These are phyloP conservation scores for Austroboletus niveus DNA, from an alignment of 1,284 basidiomycete species.

Conservation along the genomic window DNA sequence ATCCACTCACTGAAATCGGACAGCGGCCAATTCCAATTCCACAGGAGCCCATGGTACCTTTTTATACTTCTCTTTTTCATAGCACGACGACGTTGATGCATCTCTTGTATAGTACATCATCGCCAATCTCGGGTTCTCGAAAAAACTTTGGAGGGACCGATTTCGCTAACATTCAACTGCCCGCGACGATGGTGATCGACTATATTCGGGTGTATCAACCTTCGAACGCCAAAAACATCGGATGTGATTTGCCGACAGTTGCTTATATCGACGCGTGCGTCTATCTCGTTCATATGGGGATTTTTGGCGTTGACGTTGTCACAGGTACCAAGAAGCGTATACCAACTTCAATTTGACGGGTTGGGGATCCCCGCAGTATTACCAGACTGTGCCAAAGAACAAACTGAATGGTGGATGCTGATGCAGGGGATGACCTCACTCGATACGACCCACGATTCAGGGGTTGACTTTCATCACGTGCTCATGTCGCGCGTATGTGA, in stretches of 20 bases:
- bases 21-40: constrained; percentile 49
- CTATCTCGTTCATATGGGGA: neutral
- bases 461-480: constrained; percentile 35
- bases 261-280: constrained; percentile 36
- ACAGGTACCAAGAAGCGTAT: constrained; percentile 39
- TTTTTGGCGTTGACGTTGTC: neutral
- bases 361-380: constrained; percentile 35
- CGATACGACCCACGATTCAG: neutral
- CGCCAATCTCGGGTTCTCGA: constrained; percentile 42
- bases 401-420: constrained; percentile 33
- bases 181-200: constrained; percentile 41
- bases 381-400: constrained; percentile 39
- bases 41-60: constrained; percentile 49
- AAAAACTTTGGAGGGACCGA: constrained; percentile 41
- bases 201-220: constrained; percentile 47
- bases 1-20: constrained; percentile 43
- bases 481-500: constrained; percentile 3
- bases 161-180: constrained; percentile 37
- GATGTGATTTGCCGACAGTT: constrained; percentile 41
- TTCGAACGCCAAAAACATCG: constrained; percentile 34
- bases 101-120: constrained; percentile 38
- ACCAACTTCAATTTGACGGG: constrained; percentile 38
- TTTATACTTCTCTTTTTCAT: neutral
- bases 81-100: constrained; percentile 4
- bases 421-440: constrained; percentile 1